These are phyloP conservation scores for Pisolithus albus DNA, from an alignment of 768 basidiomycete genomes.

Conservation along the genomic window DNA sequence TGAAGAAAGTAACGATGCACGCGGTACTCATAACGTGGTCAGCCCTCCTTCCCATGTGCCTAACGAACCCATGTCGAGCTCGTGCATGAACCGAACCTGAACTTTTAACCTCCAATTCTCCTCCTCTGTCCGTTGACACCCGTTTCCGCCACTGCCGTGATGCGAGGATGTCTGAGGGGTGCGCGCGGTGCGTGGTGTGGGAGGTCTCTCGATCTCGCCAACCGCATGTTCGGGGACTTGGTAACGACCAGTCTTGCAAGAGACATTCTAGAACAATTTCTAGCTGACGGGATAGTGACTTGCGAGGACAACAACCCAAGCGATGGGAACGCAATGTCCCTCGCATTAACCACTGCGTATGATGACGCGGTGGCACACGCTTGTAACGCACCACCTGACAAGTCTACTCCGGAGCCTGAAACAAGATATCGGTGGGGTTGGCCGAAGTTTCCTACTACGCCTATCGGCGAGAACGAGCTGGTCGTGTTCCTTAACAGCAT, in stretches of 20 bases:
- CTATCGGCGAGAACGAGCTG: neutral
- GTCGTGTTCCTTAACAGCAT: slow-evolving; percentile 4
- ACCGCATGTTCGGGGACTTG: slow-evolving; percentile 8
- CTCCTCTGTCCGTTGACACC: neutral
- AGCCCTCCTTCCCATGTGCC: slow-evolving; percentile 69
- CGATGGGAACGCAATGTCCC: neutral
- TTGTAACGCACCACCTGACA: neutral
- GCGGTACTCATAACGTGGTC: slow-evolving; percentile 52
- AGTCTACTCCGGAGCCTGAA: neutral
- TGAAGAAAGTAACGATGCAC: too few species aligned
- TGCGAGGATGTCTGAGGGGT: neutral
- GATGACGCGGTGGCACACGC: neutral
- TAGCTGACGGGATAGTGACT: neutral
- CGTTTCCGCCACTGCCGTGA: neutral
- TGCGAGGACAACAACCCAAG: neutral
- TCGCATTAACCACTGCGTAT: neutral
- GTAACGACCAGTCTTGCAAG: slow-evolving; percentile 2
- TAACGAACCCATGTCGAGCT: slow-evolving; percentile 76
- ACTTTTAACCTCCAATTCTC: slow-evolving; percentile 55
- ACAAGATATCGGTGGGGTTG: slow-evolving; percentile 1
- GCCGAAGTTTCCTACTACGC: neutral
- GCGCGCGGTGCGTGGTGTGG: neutral
- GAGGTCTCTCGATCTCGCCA: slow-evolving; percentile 9
- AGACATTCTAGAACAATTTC: slow-evolving; percentile 1
- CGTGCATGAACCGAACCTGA: slow-evolving; percentile 79